A percentile compares a stretch with the other conserved stretches of the same genome.
Evolutionary conservation across 352 stramenopile species (phyloP).

Genomic region (Globisporangium middletonii): DNA sequence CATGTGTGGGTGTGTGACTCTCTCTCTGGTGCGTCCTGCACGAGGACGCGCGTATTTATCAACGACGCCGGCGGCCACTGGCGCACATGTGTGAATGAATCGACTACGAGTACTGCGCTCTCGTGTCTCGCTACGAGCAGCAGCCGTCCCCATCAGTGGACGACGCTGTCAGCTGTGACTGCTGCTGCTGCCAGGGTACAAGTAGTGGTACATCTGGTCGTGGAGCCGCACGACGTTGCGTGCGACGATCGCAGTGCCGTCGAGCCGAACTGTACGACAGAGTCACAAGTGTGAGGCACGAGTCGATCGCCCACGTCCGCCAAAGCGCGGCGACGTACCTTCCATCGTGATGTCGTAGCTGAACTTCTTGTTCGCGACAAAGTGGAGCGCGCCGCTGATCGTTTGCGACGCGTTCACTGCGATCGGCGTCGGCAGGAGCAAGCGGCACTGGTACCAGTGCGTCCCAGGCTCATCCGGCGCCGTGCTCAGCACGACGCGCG

Average conservation of each 20-base stretch:
- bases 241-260: conserved; percentile 83
- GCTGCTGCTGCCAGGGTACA: conserved; percentile 31
- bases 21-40: too few relatives aligned
- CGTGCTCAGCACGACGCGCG: conserved; percentile 84
- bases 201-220: conserved; percentile 95
- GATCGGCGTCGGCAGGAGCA: conserved; percentile 88
- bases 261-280: conserved; percentile 59
- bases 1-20: too few relatives aligned
- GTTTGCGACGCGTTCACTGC: conserved; percentile 89
- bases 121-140: background rate
- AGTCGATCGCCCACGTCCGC: background rate
- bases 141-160: background rate
- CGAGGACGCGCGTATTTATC: background rate
- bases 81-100: background rate
- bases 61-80: background rate
- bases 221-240: conserved; percentile 88
- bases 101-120: background rate
- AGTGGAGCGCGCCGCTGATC: conserved; percentile 86
- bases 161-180: conserved; percentile 11
- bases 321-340: conserved; percentile 20
- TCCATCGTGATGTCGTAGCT: conserved; percentile 93
- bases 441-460: conserved; percentile 92
- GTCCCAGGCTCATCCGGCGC: conserved; percentile 62
- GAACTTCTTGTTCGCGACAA: conserved; percentile 94
- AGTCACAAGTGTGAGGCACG: too few relatives aligned